phyloP scores from a whole-genome alignment of 2,329 filamentous ascomycete genomes.

The Emmonsiellopsis sp. region DNA sequence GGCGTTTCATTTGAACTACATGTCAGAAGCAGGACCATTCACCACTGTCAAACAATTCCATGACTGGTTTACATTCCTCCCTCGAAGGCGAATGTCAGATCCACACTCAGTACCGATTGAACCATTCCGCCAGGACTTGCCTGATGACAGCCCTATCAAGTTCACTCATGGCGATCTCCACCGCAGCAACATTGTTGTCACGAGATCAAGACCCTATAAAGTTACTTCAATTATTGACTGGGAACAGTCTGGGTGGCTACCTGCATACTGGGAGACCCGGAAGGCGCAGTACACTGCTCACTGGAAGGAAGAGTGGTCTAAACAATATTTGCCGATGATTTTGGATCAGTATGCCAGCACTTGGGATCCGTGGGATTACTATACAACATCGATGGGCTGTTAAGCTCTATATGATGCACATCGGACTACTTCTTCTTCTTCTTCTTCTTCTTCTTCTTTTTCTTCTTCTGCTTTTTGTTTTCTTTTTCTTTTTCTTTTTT shows the following conservation, averaged over 20 bases:
- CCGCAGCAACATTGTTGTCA: conserved; percentile 25
- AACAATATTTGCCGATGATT: conserved; percentile 23
- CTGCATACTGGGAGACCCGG: conserved; percentile 21
- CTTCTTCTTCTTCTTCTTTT: too few species aligned
- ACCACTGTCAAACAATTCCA: conserved; percentile 21
- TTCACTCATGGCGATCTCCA: conserved; percentile 30
- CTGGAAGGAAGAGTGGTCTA: conserved; percentile 18
- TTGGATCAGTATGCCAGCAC: conserved; percentile 19
- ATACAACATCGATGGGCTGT: conserved; percentile 15
- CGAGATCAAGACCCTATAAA: conserved; percentile 10
- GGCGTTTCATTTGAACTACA: conserved; percentile 12
- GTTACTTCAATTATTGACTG: conserved; percentile 20
- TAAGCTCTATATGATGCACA: too few species aligned
- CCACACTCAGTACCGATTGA: conserved; percentile 19
- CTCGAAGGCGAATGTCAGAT: conserved; percentile 16
- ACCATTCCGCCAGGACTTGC: conserved; percentile 21
- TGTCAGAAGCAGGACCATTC: conserved; percentile 21
- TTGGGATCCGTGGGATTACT: conserved; percentile 24
- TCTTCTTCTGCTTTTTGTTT: too few species aligned
- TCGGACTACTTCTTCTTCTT: too few species aligned
- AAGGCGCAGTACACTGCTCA: conserved; percentile 19
- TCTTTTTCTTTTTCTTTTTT: too few species aligned
- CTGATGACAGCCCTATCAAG: conserved; percentile 22
- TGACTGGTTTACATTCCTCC: conserved; percentile 23
- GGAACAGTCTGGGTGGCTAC: conserved; percentile 19